Evolutionary conservation across 2,329 filamentous ascomycete genomes (phyloP), one percentile per base, ranked within the genome.

Genomic region (Trichoderma citrinoviride): DNA sequence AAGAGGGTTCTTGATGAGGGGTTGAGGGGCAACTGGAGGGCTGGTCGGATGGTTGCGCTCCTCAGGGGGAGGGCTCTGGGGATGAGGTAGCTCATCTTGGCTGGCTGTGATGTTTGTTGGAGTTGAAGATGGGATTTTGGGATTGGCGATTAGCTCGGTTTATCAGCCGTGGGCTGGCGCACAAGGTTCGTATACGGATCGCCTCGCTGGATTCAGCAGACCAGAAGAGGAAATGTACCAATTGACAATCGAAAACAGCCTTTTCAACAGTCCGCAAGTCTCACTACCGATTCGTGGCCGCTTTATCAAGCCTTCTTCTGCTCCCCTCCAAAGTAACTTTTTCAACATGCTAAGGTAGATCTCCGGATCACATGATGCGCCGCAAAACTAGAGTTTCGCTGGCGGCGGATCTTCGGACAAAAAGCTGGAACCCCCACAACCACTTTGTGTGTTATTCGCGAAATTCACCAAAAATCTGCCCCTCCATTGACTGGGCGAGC

Each of bases 381-480:
- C 46, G 47, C 60, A 23, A 66, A 66, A 53, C 23, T 41, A 21
- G 27, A 27, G 33, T 47, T 14, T 60, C 50, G 29, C 33, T 52
- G 49, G 46, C 55, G 66, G 76, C 61, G 75, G 72, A 78, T 72
- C 65, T n/a, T 66, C 77, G 76, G 76, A 61, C 21, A 54, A 62
- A 65, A 63, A 64, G 64, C 63, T 15, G 64, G 57, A 73, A 71
- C 12, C 73, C 72, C 68, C 72, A 67, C 73, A 75, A 77, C 75
- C 77, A 68, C 74, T 76, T 71, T 72, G 72, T 70, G 74, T 73
- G 33, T 72, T 71, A 74, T 75, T 77, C 71, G 72, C 71, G 74
- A 78, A 78, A 78, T 77, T 77, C 71, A 71, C 73, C 76, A 76
- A 76, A 77, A 77, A 76, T 75, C 73, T 77, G 76, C 76, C 75